Conservation (phyloP, 2,329 filamentous ascomycete genomes). For the Fusarium incarnatum region DNA sequence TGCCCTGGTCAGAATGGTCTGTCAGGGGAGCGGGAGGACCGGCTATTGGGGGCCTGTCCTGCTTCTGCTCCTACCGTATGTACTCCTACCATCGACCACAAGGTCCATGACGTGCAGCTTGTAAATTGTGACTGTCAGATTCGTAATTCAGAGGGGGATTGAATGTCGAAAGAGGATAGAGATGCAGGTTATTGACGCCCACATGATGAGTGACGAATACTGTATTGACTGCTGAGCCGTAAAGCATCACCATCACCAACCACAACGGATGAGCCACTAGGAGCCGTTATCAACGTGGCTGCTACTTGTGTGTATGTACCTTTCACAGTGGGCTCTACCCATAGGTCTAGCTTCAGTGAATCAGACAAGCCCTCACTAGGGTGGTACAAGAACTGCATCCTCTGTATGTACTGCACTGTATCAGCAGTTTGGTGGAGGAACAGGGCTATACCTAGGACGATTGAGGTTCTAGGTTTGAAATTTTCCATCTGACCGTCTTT, state of each 20-base stretch:
- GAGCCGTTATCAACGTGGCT: slow-evolving; percentile 39
- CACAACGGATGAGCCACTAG: slow-evolving; percentile 22
- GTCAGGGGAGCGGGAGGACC: slow-evolving; percentile 25
- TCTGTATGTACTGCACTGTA: slow-evolving; percentile 2
- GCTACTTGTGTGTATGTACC: neutral
- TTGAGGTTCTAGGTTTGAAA: neutral
- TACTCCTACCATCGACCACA: slow-evolving; percentile 7
- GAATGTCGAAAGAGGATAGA: neutral
- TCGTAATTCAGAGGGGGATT: neutral
- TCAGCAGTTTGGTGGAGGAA: slow-evolving; percentile 27
- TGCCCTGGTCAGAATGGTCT: slow-evolving; percentile 22
- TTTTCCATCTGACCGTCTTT: slow-evolving; percentile 17
- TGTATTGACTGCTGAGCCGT: slow-evolving; percentile 16
- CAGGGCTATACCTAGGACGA: neutral
- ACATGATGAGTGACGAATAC: slow-evolving; percentile 15
- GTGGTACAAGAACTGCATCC: slow-evolving; percentile 27
- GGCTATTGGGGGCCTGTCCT: slow-evolving; percentile 26
- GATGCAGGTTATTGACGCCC: slow-evolving; percentile 4
- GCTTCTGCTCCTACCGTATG: neutral
- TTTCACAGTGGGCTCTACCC: neutral
- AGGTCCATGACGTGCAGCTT: slow-evolving; percentile 33
- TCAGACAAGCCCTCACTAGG: slow-evolving; percentile 22
- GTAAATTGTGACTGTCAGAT: slow-evolving; percentile 8
- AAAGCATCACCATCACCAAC: neutral
- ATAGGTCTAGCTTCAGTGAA: slow-evolving; percentile 5